These are phyloP conservation scores for Lactarius akahatsu DNA, from an alignment of 768 basidiomycete genomes.

Conservation along the genomic window DNA sequence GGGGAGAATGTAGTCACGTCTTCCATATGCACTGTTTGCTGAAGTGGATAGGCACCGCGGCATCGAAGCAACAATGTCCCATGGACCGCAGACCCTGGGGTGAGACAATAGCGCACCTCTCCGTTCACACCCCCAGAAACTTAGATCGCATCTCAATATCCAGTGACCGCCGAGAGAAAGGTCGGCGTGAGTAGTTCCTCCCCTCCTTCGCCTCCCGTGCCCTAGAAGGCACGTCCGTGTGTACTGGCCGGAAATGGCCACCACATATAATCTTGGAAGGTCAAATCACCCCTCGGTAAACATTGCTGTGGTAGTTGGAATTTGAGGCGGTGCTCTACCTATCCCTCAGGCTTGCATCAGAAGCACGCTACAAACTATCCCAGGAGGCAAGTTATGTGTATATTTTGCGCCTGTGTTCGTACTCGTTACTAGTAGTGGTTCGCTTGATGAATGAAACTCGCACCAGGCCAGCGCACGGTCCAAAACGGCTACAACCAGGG, in stretches of 20 bases:
- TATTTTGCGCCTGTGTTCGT: neutral
- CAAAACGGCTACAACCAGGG: too few species aligned
- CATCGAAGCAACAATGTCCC: constrained; percentile 96
- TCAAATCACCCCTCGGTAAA: neutral
- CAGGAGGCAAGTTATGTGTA: neutral
- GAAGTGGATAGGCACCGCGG: constrained; percentile 90
- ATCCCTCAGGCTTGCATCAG: neutral
- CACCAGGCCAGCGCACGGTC: too few species aligned
- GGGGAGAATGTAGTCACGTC: constrained; percentile 96
- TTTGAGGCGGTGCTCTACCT: neutral
- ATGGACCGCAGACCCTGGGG: constrained; percentile 96
- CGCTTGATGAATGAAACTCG: neutral
- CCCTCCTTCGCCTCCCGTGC: neutral
- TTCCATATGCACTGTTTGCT: constrained; percentile 99
- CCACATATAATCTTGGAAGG: neutral
- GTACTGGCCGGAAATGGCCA: neutral
- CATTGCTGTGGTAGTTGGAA: neutral
- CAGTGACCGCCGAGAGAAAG: constrained; percentile 58
- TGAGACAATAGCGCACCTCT: constrained; percentile 40
- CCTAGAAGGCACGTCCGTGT: neutral
- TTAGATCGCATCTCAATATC: neutral
- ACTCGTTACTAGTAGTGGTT: neutral
- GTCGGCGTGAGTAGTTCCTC: constrained; percentile 32
- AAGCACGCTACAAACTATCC: neutral
- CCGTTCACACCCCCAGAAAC: neutral